Conservation (phyloP, 257 asterid species). For the Petrea volubilis region DNA sequence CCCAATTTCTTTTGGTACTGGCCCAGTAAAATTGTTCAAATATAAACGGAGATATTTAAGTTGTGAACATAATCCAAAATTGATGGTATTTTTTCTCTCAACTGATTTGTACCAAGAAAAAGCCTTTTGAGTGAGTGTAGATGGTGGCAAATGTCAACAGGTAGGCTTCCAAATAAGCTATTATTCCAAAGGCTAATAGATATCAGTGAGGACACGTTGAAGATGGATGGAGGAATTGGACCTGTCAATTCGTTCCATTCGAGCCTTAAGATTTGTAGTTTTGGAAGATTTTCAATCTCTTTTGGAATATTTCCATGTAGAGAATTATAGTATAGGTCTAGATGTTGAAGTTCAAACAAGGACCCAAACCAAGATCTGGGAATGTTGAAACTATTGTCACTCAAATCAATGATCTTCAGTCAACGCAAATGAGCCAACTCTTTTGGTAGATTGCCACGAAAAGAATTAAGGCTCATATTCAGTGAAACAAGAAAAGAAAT, state of each 20-base stretch:
- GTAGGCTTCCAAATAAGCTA: conserved; percentile 18
- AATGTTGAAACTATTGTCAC: too few relatives aligned
- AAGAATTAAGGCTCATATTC: neutral
- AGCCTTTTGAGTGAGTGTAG: neutral
- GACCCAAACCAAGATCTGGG: too few relatives aligned
- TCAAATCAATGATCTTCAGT: too few relatives aligned
- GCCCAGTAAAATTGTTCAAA: neutral
- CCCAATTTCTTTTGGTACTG: conserved; percentile 6
- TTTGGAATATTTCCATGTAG: too few relatives aligned
- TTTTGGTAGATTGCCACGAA: too few relatives aligned
- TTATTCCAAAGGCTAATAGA: neutral
- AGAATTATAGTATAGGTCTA: too few relatives aligned
- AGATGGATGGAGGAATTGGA: conserved; percentile 26
- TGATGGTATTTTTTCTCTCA: conserved; percentile 18
- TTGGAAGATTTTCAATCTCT: too few relatives aligned
- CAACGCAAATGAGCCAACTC: too few relatives aligned
- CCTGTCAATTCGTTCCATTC: neutral
- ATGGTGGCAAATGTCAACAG: neutral
- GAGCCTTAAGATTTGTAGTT: too few relatives aligned
- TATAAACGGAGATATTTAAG: neutral
- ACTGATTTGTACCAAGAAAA: too few relatives aligned
- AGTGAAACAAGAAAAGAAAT: too few relatives aligned
- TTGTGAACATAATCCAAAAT: neutral
- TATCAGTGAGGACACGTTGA: conserved; percentile 25
- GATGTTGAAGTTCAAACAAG: too few relatives aligned